Evolutionary conservation across 2,329 filamentous ascomycete genomes (phyloP), one percentile per base, ranked within the genome.

Genomic region (Ceratocystis smalleyi): DNA sequence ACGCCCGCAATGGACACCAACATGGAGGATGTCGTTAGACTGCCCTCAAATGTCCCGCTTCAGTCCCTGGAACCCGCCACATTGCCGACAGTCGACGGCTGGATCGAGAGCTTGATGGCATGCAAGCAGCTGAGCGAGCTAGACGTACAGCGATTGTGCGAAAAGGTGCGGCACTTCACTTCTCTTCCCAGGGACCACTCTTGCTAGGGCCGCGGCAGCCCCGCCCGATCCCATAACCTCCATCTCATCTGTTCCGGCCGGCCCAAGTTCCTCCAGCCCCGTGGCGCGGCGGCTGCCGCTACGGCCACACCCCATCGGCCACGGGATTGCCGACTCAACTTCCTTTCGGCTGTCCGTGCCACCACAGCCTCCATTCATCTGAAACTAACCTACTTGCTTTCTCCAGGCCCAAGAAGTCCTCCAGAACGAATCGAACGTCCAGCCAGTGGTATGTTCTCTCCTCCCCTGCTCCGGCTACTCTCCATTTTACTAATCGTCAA

Each of bases 61-160:
- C 82, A 84, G 72, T 73, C 76, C 67, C 72, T 76, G 43, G 94
- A 97, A 78, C 88, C 92, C 64, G 86, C 91, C 67, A 89, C 91
- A 70, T 94, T 96, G 79, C 85, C 88, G 67, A 96, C 90, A 67
- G 82, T 99, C 68, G 94, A 99, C 75, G 91, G 91, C 73, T 99
- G 94, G 94, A 97, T 99, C 74, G 92, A 96, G 81, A 91, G 83
- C 79, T 81, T 99, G 77, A 97, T 99, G 92, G 85, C 78, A 74
- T 99, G 94, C 88, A 99, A 99, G 81, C 94, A 97, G 82, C 82
- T 99, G 76, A 85, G 89, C 67, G 94, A 99, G 79, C 81, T 83
- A 69, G 94, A 99, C 74, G 94, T 99, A 68, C 90, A 95, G 79
- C 87, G 92, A 75, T 84, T 99, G 73, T 99, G 94, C 80, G 94